Base-by-base conservation (phyloP, 192 early-diverging fungal species). In the Pilaira anomala region DNA sequence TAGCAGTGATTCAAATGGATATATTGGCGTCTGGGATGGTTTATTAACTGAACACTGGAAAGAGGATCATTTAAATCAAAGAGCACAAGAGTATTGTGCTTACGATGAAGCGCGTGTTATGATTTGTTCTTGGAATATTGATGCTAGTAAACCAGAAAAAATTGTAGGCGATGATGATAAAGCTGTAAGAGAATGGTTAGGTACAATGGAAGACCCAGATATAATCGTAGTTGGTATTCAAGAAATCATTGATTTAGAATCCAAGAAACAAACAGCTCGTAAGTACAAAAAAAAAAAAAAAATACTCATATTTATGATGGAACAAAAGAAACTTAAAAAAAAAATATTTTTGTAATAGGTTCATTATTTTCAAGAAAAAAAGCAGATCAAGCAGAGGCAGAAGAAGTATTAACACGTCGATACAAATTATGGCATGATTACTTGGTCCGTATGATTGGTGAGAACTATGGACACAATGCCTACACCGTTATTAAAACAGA, bases 51-150 rank as follows among this genome's bases (percentile, higher is more conserved):
- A 82, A 7, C 84, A 91, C 70, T 89, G 86, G 75, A 62, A 80
- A 36, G 84, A 84, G 41, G 67, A 77, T 29, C 79, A 85, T 66
- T 80, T 95, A 78, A 68, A 77, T 24, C 68, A 78, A 1, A 82
- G 81, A 24, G 83, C 84, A 53, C 60, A 67, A 48, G 80, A 87
- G 39, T 91, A 85, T 61, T 83, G 84, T 36, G 76, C 62, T 7
- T 88, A 85, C 74, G 79, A 83, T 21, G 78, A 86, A 24, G 54
- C 92, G 12, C 78, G 83, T 8, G 74, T 96, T 24, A 76, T 94
- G 55, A 85, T 98, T 25, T 90, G 89, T 63, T 93, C 90, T 50
- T 98, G 91, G 90, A 98, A 98, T 75, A 90, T 94, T 62, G 94
- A 94, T 74, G 87, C 95, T 0, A 80, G 77, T 39, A 98, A 97